Evolutionary conservation across 2,329 filamentous ascomycete species (phyloP).

Genomic region (Aspergillus texensis): DNA sequence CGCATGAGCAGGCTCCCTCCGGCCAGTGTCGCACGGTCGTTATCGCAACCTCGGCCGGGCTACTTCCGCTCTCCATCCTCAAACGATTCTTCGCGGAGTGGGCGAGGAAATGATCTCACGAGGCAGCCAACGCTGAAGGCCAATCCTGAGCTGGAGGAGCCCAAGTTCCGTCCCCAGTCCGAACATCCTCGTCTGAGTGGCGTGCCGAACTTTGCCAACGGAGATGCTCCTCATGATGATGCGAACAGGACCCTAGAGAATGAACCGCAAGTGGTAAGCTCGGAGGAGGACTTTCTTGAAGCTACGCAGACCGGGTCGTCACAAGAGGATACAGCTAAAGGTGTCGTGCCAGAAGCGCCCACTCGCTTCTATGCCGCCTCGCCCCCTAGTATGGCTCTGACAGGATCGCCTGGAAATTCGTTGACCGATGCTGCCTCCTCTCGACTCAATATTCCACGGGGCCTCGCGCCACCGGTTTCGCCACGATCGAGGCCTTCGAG

Average conservation of each 20-base stretch:
- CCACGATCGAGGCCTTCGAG: slow-evolving; percentile 45
- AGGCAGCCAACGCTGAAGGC: slow-evolving; percentile 44
- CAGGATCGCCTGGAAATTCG: slow-evolving; percentile 32
- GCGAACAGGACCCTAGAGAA: slow-evolving; percentile 37
- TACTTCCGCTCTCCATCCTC: slow-evolving; percentile 78
- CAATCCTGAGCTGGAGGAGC: slow-evolving; percentile 46
- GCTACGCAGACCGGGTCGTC: slow-evolving; percentile 37
- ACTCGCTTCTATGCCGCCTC: slow-evolving; percentile 24
- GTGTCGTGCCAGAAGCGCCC: slow-evolving; percentile 19
- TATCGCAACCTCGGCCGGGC: slow-evolving; percentile 75
- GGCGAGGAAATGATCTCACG: slow-evolving; percentile 24
- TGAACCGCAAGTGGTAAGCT: slow-evolving; percentile 23
- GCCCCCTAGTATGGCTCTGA: slow-evolving; percentile 18
- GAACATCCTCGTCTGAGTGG: slow-evolving; percentile 76
- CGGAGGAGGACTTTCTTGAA: slow-evolving; percentile 24
- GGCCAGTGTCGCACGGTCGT: slow-evolving; percentile 77
- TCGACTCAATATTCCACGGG: slow-evolving; percentile 42
- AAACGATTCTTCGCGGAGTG: slow-evolving; percentile 46
- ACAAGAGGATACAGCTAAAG: slow-evolving; percentile 27
- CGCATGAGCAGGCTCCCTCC: slow-evolving; percentile 85
- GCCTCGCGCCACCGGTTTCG: slow-evolving; percentile 50
- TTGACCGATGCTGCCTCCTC: slow-evolving; percentile 40
- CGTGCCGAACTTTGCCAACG: slow-evolving; percentile 45
- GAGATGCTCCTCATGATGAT: slow-evolving; percentile 40
- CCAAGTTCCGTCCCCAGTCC: slow-evolving; percentile 64